Base-by-base conservation (phyloP, 768 basidiomycete genomes). In the Termitomyces bulborhizus region DNA sequence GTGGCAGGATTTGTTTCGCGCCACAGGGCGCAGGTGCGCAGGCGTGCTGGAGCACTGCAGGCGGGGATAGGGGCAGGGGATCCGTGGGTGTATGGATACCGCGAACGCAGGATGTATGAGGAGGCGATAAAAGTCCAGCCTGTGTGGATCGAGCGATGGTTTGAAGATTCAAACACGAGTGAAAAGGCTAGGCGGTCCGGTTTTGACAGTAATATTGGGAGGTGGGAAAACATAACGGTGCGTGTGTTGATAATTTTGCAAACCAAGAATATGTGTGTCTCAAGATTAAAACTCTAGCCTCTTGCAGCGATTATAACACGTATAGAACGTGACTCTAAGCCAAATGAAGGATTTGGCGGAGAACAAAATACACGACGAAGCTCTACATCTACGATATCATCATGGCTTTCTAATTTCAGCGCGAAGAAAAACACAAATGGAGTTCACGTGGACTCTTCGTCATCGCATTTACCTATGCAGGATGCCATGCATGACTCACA, bases 1-100 rank as follows among this genome's bases (percentile, higher is more conserved):
- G 76, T 71, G 3, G 82, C 80, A 48, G 80, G 78, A 7, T 60
- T 83, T 15, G 69, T 75, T 46, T 74, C 80, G 16, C 71, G 81
- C 56, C 66, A 78, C 44, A 65, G 79, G 48, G 57, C 68, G 24
- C 47, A 63, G 29, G 59, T 69, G 39, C 63, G 71, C 32, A 61
- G 71, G n/a, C 63, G 61, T 37, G 54, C 57, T 7, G 50, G 60
- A 7, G 42, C 36, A 1, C 42, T 53, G 8, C 52, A 60, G 8
- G 15, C 0, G 1, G 55, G 29, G 6, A 50, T 57, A 18, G 61
- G 54, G 37, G 59, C n/a, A 41, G 37, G 60, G 24, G 55, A 64
- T 57, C 64, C 61, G 13, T 61, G 60, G 34, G 63, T 64, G 62
- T 56, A 29, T 46, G 57, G 52, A 27, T 46, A 37, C 43, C 53